Evolutionary conservation across 192 early-diverging fungal genomes (phyloP), one percentile per base, ranked within the genome.

Genomic region (Coemansia aciculifera): DNA sequence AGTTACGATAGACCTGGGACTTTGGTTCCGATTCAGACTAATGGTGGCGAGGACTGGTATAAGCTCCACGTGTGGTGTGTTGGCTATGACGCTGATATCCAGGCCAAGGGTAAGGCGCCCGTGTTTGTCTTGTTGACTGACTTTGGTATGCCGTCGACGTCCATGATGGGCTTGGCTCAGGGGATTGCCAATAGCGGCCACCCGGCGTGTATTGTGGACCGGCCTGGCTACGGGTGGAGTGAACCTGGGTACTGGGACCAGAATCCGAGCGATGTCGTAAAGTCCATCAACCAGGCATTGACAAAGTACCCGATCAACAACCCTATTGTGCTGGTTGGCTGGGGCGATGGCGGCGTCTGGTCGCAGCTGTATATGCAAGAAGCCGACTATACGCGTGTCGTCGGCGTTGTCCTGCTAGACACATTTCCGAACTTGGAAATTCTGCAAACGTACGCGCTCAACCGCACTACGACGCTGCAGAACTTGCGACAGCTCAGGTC

Each of bases 271-370:
- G 75, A 85, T n/a, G 84, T 85, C 0, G 79, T 85, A 24, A 67
- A 85, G 68, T 75, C 75, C 0, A 78, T 85, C 63, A 72, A 79
- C 65, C 72, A 79, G 59, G 84, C 79, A 17, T 64, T 85, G 52
- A 67, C 67, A 44, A 79, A 75, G 48, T 74, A 81, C 54, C 75
- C 75, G 32, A 73, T 81, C 51, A 65, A 62, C 46, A 77, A 77
- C 51, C 84, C 84, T 7, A 46, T 77, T 8, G 66, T 85, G 15
- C 67, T 85, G 51, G 73, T 82, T 2, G 84, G 84, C 24, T 85
- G 79, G 75, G 84, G 84, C 63, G 79, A 81, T n/a, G 84, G 84
- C 66, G 84, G 84, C 57, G 84, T 78, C n/a, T 85, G 79, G 75
- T 49, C 84, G 43, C 84, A 85, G 64, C 69, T 85, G 57, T 85